Base-by-base conservation (phyloP, 1,284 basidiomycete species). In the Pascua sp. region DNA sequence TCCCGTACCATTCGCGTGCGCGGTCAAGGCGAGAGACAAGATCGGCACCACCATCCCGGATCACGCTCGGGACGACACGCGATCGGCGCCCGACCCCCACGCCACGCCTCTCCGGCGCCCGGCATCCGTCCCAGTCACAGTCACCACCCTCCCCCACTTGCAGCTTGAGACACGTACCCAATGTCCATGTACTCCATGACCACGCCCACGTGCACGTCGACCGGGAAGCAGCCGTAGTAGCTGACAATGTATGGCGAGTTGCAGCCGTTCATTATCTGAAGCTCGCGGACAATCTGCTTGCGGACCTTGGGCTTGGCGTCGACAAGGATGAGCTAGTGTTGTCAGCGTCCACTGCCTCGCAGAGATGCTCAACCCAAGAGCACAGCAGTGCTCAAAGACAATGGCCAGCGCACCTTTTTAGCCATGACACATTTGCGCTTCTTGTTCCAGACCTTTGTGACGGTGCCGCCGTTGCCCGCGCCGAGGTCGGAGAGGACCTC, bases 241-340 rank as follows among this genome's bases (percentile, higher is more conserved):
- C 89, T 91, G 67, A 98, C 89, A 71, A 98, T 99, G 79, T 92
- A 91, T 24, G 84, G 84, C 4, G 91, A 96, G 63, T 88, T 83
- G 78, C 96, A 98, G 73, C 97, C 90, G 77, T 97, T 92, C 89
- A 98, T 91, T 79, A 99, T 98, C 72, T 98, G 94, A 56, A 98
- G 82, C 73, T 98, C 95, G 56, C 95, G 88, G 32, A 98, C 81
- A 64, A 98, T 98, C 78, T 98, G 96, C 76, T 98, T 98, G 63
- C 94, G 85, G n/a, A 98, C 89, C 2, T 91, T 86, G 0, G 93
- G 91, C 73, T 97, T 97, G 16, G 95, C 95, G 73, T 98, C 95
- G 73, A 98, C 97, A 62, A 98, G 85, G 36, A 98, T 93, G 70
- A 96, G 91, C 93, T 97, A 16, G 1, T 18, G 10, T 42, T 13